A percentile compares a stretch with the other conserved stretches of the same genome.
Conservation (phyloP, 2,329 filamentous ascomycete species). For the Cladosporium sp. region DNA sequence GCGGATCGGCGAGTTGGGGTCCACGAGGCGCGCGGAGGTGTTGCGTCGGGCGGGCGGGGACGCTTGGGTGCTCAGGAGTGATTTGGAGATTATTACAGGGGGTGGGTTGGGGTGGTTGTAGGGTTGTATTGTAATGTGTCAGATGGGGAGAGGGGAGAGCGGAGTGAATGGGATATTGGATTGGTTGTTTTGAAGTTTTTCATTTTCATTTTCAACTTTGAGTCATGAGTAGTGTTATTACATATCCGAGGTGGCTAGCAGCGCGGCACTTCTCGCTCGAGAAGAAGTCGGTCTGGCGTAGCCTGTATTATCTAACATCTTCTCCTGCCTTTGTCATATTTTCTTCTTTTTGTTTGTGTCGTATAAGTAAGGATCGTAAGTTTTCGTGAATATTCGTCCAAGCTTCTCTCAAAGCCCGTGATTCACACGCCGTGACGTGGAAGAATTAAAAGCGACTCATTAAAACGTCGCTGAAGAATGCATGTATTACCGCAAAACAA, state of each 20-base stretch:
- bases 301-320: background rate
- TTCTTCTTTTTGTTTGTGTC: too few relatives aligned
- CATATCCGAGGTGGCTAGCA: too few relatives aligned
- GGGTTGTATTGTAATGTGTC: too few relatives aligned
- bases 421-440: too few relatives aligned
- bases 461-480: too few relatives aligned
- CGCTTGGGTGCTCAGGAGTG: constrained; percentile 63
- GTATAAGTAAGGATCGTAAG: background rate
- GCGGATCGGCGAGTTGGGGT: constrained; percentile 71
- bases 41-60: constrained; percentile 67
- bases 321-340: background rate
- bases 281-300: too few relatives aligned
- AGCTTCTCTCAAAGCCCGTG: background rate
- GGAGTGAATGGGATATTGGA: background rate
- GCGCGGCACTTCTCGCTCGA: too few relatives aligned
- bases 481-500: too few relatives aligned
- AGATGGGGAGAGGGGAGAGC: background rate
- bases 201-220: too few relatives aligned
- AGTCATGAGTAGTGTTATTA: background rate
- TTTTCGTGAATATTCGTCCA: background rate
- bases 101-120: constrained; percentile 58
- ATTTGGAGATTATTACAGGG: constrained; percentile 64
- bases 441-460: too few relatives aligned
- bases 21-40: constrained; percentile 67
- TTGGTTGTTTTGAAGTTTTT: background rate